Base-by-base conservation (phyloP, 1,284 basidiomycete species). In the Ganoderma lucidum region DNA sequence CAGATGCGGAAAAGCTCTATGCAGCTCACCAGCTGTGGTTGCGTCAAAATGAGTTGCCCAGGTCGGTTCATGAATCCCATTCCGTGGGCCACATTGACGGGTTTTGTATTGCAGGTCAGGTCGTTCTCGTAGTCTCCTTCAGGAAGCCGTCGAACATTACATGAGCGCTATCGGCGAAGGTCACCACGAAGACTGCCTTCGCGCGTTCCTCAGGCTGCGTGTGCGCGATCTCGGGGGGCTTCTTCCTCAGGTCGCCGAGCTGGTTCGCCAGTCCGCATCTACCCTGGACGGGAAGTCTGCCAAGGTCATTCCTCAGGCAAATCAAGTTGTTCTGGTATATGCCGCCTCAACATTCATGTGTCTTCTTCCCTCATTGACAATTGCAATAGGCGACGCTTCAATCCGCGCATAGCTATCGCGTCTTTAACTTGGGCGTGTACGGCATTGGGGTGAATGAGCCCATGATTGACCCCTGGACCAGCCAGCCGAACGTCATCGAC, bases 1-100 rank as follows among this genome's bases (percentile, higher is more conserved):
- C 86, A n/a, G 93, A 99, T 78, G 95, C 95, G 1, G 96, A 99
- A 81, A 95, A 96, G 74, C 83, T 98, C 15, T 92, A 92, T 70
- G 93, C 95, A 1, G 92, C 90, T 4, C 87, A 91, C 68, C 92
- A 94, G 51, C 83, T 99, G 23, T 99, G 97, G 97, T 78, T 90
- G 37, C 86, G 88, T 74, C 90, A 96, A 78, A 96, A 96, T 76
- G 87, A 91, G 35, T 83, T 86, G 35, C 81, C 92, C n/a, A 82
- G 85, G 90, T 93, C 77, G 66, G 89, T 80, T 32, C 32, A 58
- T 48, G 41, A 8, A 30, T n/a, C 9, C 32, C 10, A 28, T 42
- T 45, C 28, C 14, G 55, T 39, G 32, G 30, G 3, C 3, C 35
- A 28, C 56, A 17, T 59, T 44, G 15, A 48, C 59, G 9, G 67